These are phyloP conservation scores for Balakata baccata DNA, from an alignment of 345 rosid genomes.

Conservation along the genomic window DNA sequence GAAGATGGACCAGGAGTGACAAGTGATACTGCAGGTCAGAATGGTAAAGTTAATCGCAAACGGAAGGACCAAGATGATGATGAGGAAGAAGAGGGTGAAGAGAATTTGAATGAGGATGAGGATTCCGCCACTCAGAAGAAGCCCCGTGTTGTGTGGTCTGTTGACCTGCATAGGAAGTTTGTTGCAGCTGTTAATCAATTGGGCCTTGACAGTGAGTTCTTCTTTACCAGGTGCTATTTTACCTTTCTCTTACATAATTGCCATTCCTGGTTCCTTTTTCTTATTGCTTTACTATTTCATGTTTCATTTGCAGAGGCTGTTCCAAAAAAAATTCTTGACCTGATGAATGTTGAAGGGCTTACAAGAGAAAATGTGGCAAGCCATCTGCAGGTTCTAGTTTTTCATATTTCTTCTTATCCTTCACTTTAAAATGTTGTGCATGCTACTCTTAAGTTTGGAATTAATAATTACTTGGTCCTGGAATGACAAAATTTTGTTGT, in stretches of 20 bases:
- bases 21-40: slow-evolving; percentile 34
- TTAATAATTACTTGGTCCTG: background rate
- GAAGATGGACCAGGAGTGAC: slow-evolving; percentile 35
- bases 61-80: slow-evolving; percentile 76
- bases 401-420: slow-evolving; percentile 14
- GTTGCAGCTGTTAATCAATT: slow-evolving; percentile 80
- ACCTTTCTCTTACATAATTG: background rate
- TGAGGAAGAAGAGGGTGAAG: slow-evolving; percentile 63
- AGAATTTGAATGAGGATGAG: slow-evolving; percentile 50
- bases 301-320: slow-evolving; percentile 68
- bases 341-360: slow-evolving; percentile 85
- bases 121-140: slow-evolving; percentile 66
- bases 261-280: background rate
- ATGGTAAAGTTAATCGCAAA: slow-evolving; percentile 46
- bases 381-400: slow-evolving; percentile 70
- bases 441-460: background rate
- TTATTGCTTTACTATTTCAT: slow-evolving; percentile 10
- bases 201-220: slow-evolving; percentile 76
- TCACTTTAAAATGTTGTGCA: background rate
- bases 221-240: background rate
- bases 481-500: background rate
- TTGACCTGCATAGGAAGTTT: slow-evolving; percentile 76
- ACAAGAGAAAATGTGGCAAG: slow-evolving; percentile 98
- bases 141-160: slow-evolving; percentile 93
- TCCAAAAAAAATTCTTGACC: slow-evolving; percentile 87